Evolutionary conservation across 768 basidiomycete genomes (phyloP).

Genomic region (Boletus reticulatus): DNA sequence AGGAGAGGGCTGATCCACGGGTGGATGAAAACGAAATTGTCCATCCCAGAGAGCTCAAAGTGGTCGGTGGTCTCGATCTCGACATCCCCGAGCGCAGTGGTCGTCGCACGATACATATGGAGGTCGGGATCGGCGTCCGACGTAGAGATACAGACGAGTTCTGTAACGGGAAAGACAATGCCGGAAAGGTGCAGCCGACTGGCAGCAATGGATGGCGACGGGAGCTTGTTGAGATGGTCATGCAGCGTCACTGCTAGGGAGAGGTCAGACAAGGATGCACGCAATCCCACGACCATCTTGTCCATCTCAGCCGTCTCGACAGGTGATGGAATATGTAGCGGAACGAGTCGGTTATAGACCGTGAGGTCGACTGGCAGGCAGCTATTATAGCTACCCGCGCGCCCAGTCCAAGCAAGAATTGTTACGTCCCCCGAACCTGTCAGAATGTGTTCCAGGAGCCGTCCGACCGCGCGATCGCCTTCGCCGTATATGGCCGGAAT

Average conservation of each 20-base stretch:
- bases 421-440: background rate
- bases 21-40: slow-evolving; percentile 4
- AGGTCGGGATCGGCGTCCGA: background rate
- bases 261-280: background rate
- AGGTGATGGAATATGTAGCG: background rate
- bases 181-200: slow-evolving; percentile 4
- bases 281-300: background rate
- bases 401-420: slow-evolving; percentile 11
- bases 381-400: background rate
- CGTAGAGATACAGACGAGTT: background rate
- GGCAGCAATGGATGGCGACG: background rate
- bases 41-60: background rate
- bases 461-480: slow-evolving; percentile 2
- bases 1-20: slow-evolving; percentile 1
- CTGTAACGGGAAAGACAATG: background rate
- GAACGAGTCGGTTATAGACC: background rate
- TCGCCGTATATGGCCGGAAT: slow-evolving; percentile 10
- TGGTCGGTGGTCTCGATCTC: slow-evolving; percentile 3
- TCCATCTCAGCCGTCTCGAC: background rate
- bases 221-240: background rate
- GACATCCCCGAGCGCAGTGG: background rate
- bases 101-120: background rate
- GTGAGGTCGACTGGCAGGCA: background rate
- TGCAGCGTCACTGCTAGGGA: background rate
- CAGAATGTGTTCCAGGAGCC: slow-evolving; percentile 7